Evolutionary conservation across 2,329 filamentous ascomycete species (phyloP).

Genomic region (Penicillium sp.): DNA sequence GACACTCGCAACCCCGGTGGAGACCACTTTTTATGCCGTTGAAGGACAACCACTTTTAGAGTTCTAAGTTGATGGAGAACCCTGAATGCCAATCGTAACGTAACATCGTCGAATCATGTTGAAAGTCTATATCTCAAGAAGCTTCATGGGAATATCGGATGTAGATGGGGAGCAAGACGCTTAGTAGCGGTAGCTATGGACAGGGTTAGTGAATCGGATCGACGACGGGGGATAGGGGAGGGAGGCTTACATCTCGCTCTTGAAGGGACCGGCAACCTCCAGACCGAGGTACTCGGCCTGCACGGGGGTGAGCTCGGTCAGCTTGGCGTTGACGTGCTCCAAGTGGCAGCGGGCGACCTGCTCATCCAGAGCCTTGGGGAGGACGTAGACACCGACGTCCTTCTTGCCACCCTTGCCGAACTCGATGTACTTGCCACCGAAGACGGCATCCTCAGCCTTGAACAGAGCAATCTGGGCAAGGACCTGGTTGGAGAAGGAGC

Average conservation of each 20-base stretch:
- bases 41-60: constrained; percentile 58
- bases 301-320: constrained; percentile 76
- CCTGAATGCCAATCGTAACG: constrained; percentile 56
- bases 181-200: constrained; percentile 65
- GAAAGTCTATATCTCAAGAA: constrained; percentile 44
- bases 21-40: constrained; percentile 54
- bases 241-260: constrained; percentile 64
- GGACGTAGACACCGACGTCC: constrained; percentile 86
- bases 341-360: constrained; percentile 95
- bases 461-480: constrained; percentile 97
- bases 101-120: constrained; percentile 61
- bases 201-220: neutral
- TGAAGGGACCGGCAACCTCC: constrained; percentile 84
- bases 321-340: constrained; percentile 88
- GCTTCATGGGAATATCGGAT: constrained; percentile 27
- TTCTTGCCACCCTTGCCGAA: constrained; percentile 92
- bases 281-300: constrained; percentile 96
- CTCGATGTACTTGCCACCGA: constrained; percentile 91
- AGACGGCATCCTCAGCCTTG: constrained; percentile 85
- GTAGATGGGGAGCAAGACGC: constrained; percentile 25
- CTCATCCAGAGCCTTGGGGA: constrained; percentile 99
- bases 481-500: constrained; percentile 99
- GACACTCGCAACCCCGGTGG: constrained; percentile 31
- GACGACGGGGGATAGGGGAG: neutral
- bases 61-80: constrained; percentile 43